These are phyloP conservation scores for Metroxylon sagu DNA, from an alignment of 176 grass and related monocot species.

Conservation along the genomic window DNA sequence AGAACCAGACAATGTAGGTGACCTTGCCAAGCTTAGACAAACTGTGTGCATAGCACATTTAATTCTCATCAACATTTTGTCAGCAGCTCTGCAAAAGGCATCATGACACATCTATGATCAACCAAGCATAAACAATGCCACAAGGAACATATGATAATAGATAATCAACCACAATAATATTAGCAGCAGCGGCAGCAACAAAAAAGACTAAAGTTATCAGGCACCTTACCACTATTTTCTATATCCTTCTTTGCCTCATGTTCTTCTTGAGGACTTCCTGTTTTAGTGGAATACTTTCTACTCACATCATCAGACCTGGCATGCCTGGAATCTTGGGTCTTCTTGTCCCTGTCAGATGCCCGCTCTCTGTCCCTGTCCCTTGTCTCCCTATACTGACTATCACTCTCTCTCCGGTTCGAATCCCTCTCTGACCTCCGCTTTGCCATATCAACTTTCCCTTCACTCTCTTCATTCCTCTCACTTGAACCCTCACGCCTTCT, in stretches of 20 bases:
- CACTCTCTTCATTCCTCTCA: conserved; percentile 36
- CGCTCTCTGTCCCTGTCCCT: conserved; percentile 55
- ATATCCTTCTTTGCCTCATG: conserved; percentile 40
- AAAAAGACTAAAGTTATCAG: no score
- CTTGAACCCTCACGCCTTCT: conserved; percentile 25
- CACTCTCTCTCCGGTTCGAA: conserved; percentile 50
- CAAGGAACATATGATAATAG: no score
- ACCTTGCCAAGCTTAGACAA: no score
- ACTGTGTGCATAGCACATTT: no score
- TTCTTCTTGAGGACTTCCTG: conserved; percentile 32
- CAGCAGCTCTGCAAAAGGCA: no score
- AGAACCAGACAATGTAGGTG: no score
- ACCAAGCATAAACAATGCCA: no score
- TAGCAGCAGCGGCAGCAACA: no score
- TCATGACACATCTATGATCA: no score
- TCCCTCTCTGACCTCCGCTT: conserved; percentile 46
- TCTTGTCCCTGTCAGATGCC: conserved; percentile 50
- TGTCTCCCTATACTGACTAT: conserved; percentile 50
- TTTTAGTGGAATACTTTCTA: conserved; percentile 61
- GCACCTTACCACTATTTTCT: conserved; percentile 45
- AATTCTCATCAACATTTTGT: no score
- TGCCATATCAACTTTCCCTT: conserved; percentile 31
- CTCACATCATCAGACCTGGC: conserved; percentile 66
- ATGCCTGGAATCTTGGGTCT: conserved; percentile 54
- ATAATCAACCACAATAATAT: no score